Evolutionary conservation across 495 filamentous ascomycete species (phyloP), one percentile per base, ranked within the genome.

Genomic region (Tuber magnatum): DNA sequence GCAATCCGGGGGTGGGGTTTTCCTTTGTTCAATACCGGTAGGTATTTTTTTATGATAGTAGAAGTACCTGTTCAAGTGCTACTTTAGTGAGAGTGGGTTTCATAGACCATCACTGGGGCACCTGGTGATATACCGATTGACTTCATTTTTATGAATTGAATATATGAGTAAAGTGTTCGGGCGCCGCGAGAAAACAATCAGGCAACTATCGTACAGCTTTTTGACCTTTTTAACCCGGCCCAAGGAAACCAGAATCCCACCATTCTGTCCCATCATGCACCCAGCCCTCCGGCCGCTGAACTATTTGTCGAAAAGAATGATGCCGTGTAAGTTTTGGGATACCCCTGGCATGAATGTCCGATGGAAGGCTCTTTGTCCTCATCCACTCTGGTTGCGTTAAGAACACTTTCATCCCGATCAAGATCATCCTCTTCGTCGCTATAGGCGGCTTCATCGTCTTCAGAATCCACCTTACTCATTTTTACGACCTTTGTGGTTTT

Each of bases 371-470:
- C 81, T 44, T 70, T 42, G 16, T 81, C 72, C 68, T 76, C 73
- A 8, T 69, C 76, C 6, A 94, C 87, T 0, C 92, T 92, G 4
- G 92, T 93, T 2, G 95, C 94, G 76, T 93, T 88, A 83, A 97
- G 97, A 82, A 97, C 97, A 76, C 91, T 91, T 79, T 97, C 86
- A 44, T 86, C 83, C 69, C 83, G 81, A 18, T 80, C 81, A 22
- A 71, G 73, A 28, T 69, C 73, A 9, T 81, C 80, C 14, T 86
- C 88, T 28, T 88, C 88, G 42, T 87, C 90, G 61, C 90, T 89
- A 46, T 90, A 91, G 5, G 90, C 91, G 68, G 91, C 91, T 1
- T 92, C 90, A 79, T 93, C 91, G 43, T 88, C 88, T 77, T 94
- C 91, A 1, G 90, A 90, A 72, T 94, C 91, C 89, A 38, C 85